Conservation (phyloP, 148 eudicot genomes). For the Nepenthes mirabilis region DNA sequence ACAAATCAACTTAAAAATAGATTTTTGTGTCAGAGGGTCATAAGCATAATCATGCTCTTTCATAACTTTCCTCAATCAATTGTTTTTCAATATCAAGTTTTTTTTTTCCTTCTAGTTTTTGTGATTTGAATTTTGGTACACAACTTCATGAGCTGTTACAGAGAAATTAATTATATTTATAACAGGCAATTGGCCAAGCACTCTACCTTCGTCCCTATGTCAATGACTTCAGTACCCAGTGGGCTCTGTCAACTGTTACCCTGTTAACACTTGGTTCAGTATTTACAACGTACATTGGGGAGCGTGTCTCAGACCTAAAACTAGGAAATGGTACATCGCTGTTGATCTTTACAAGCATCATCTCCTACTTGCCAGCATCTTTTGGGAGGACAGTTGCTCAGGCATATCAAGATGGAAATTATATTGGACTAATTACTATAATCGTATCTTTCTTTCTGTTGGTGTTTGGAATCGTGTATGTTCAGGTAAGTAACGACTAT, state of each 20-base stretch:
- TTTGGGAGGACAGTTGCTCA: slow-evolving; percentile 92
- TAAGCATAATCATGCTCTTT: too few relatives aligned
- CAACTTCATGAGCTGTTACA: not conserved
- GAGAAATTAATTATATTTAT: slow-evolving; percentile 5
- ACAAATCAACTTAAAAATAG: too few relatives aligned
- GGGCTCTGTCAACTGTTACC: slow-evolving; percentile 74
- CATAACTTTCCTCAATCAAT: too few relatives aligned
- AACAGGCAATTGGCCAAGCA: slow-evolving; percentile 98
- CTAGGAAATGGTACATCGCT: slow-evolving; percentile 99
- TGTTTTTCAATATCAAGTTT: too few relatives aligned
- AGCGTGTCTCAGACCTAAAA: slow-evolving; percentile 85
- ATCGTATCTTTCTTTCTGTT: slow-evolving; percentile 53
- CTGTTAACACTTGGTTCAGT: slow-evolving; percentile 92
- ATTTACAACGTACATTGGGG: slow-evolving; percentile 85
- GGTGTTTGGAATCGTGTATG: slow-evolving; percentile 96
- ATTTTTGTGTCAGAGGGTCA: too few relatives aligned
- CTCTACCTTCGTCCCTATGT: slow-evolving; percentile 94
- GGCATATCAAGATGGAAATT: slow-evolving; percentile 89
- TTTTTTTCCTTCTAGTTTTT: too few relatives aligned
- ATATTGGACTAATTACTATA: slow-evolving; percentile 61
- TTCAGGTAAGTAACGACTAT: slow-evolving; percentile 46
- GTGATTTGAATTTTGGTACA: not conserved
- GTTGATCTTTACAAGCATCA: slow-evolving; percentile 90
- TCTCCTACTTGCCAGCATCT: slow-evolving; percentile 95
- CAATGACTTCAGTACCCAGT: slow-evolving; percentile 74